phyloP scores from a whole-genome alignment of 2,329 filamentous ascomycete species.

The Diaporthe vaccinii region DNA sequence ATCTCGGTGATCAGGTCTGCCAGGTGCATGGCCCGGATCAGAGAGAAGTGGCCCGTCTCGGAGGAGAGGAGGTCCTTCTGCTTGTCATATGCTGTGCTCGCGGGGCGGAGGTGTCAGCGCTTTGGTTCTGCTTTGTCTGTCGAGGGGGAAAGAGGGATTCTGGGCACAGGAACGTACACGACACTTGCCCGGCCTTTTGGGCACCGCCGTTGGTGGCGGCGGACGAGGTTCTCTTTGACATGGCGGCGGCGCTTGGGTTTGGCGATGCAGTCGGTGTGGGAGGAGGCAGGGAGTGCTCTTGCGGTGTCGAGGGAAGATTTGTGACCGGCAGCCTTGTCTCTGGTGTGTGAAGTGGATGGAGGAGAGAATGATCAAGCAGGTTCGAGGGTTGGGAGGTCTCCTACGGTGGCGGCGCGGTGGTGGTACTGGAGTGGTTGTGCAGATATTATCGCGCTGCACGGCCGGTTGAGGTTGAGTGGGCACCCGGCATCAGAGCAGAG shows the following conservation, averaged over 20 bases:
- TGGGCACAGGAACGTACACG: slow-evolving; percentile 30
- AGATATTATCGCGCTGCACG: slow-evolving; percentile 13
- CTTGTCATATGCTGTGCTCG: slow-evolving; percentile 74
- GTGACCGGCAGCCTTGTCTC: background rate
- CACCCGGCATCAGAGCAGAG: background rate
- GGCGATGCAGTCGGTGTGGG: background rate
- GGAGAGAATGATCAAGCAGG: background rate
- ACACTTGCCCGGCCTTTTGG: slow-evolving; percentile 33
- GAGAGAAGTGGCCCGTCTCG: slow-evolving; percentile 80
- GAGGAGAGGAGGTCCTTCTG: slow-evolving; percentile 80
- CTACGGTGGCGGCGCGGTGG: slow-evolving; percentile 1
- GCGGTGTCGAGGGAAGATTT: background rate
- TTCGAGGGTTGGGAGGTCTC: too few species aligned
- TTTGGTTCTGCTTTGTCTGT: slow-evolving; percentile 19
- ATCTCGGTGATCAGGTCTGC: slow-evolving; percentile 87
- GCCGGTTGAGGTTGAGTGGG: slow-evolving; percentile 16
- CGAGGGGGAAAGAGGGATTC: slow-evolving; percentile 26
- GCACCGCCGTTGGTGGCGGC: slow-evolving; percentile 38
- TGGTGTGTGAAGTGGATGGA: background rate
- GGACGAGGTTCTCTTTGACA: slow-evolving; percentile 39
- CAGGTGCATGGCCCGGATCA: slow-evolving; percentile 79
- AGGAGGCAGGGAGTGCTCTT: background rate
- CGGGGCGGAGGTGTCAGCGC: background rate
- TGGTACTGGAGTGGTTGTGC: background rate
- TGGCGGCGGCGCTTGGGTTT: background rate